Conservation (phyloP, 2,329 filamentous ascomycete species). For the Aureobasidium sp. region DNA sequence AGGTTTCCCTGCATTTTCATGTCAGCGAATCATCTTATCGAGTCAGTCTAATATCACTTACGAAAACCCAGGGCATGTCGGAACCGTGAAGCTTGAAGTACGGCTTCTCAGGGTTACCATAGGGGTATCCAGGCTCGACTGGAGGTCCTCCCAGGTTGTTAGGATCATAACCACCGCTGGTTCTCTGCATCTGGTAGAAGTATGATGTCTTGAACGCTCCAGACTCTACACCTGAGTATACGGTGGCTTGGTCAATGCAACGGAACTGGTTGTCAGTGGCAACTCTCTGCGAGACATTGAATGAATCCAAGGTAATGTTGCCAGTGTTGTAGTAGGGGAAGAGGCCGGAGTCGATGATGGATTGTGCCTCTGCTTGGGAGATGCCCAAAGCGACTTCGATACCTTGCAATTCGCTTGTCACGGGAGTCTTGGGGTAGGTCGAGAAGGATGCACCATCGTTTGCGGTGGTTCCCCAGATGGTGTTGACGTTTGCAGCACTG, state of each 20-base stretch:
- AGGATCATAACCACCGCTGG: constrained; percentile 45
- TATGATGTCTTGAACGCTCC: constrained; percentile 42
- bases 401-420: constrained; percentile 34
- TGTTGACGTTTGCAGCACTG: constrained; percentile 40
- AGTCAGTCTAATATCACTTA: constrained; percentile 29
- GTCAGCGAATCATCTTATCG: constrained; percentile 12
- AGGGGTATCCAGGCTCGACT: constrained; percentile 26
- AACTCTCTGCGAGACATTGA: constrained; percentile 46
- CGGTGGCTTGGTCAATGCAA: constrained; percentile 52
- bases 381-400: constrained; percentile 39
- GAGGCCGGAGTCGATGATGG: constrained; percentile 36
- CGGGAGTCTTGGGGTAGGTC: constrained; percentile 36
- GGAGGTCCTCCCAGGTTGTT: constrained; percentile 44
- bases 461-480: constrained; percentile 47
- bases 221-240: constrained; percentile 39
- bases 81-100: constrained; percentile 52
- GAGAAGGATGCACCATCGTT: constrained; percentile 50
- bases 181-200: constrained; percentile 53
- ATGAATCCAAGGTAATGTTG: constrained; percentile 47
- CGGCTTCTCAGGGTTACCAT: constrained; percentile 42
- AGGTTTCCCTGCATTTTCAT: constrained; percentile 19
- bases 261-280: constrained; percentile 52
- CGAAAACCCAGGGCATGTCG: constrained; percentile 44
- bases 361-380: constrained; percentile 28
- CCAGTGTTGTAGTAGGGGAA: constrained; percentile 42